Conservation (phyloP, 495 filamentous ascomycete species). For the Antarctomyces pellizariae region DNA sequence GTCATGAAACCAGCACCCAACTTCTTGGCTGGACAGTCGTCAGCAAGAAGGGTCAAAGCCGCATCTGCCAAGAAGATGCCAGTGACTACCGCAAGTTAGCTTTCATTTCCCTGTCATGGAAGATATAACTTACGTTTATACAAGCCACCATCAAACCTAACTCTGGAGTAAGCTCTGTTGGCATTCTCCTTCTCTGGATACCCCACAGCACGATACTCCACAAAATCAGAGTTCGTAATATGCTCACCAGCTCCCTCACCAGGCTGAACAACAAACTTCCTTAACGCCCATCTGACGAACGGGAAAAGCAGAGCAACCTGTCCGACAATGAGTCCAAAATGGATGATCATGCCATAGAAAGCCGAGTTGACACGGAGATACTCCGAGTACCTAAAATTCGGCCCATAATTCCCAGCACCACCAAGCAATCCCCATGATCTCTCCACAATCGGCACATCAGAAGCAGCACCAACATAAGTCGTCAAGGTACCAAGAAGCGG, state of each 20-base stretch:
- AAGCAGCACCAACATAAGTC: slow-evolving; percentile 28
- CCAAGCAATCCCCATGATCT: slow-evolving; percentile 55
- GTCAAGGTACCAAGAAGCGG: slow-evolving; percentile 46
- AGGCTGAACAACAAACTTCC: slow-evolving; percentile 32
- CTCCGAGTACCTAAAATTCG: slow-evolving; percentile 46
- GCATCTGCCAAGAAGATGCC: slow-evolving; percentile 43
- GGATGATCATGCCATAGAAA: slow-evolving; percentile 30
- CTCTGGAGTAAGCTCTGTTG: slow-evolving; percentile 29
- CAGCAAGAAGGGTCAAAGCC: slow-evolving; percentile 43
- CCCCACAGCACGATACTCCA: slow-evolving; percentile 45
- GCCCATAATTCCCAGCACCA: slow-evolving; percentile 38
- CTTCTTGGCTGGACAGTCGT: slow-evolving; percentile 28
- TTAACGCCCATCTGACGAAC: slow-evolving; percentile 28
- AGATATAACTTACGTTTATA: slow-evolving; percentile 32
- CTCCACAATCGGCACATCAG: slow-evolving; percentile 46
- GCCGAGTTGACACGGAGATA: slow-evolving; percentile 37
- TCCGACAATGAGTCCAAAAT: slow-evolving; percentile 28
- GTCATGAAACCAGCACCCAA: slow-evolving; percentile 54
- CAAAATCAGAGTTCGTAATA: slow-evolving; percentile 25
- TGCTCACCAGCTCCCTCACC: slow-evolving; percentile 43
- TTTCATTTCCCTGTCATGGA: not conserved
- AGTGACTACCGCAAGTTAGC: slow-evolving; percentile 27
- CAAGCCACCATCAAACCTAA: slow-evolving; percentile 33
- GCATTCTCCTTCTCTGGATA: slow-evolving; percentile 25
- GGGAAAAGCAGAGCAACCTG: slow-evolving; percentile 28